Evolutionary conservation across 2,329 filamentous ascomycete genomes (phyloP), one percentile per base, ranked within the genome.

Genomic region (Ramularia collo-cygni): DNA sequence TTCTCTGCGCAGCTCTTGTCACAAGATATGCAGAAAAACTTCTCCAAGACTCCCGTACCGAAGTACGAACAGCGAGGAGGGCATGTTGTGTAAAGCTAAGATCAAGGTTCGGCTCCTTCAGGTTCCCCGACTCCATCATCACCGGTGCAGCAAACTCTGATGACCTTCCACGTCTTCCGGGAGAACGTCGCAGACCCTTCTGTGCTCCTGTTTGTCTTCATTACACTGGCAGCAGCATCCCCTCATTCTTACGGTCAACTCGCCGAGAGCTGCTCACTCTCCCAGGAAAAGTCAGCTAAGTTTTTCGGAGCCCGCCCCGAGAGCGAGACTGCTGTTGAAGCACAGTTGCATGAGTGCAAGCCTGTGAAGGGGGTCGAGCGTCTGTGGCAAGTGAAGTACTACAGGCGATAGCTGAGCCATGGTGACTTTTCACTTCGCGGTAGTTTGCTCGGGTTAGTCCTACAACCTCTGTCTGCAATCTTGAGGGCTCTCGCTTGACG

Each of bases 391-490:
- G 48, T 21, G 7, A 7, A 50, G 9, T 47, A 31, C 47, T 52
- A 52, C 48, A 45, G 43, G 32, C 34, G 37, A 10, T 44, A 50
- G 36, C 15, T 45, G 7, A 26, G 35, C 10, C 37, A 26, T 24
- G 37, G 44, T 13, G 31, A 41, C 8, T 37, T 52, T 12, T 10
- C 16, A 15, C 42, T 52, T 16, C 46, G 48, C 18, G 48, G 47
- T 38, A 46, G 48, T 27, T 43, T 51, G 9, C 38, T 56, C 14
- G 44, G 44, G 28, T 53, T 53, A 31, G 40, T 44, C 2, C 42
- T 57, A n/a, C 54, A 54, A 43, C 48, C 53, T 9, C 51, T 57
- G 28, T 52, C 36, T 27, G 54, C n/a, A n/a, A n/a, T n/a, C n/a
- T n/a, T n/a, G 54, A 18, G 29, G 41, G 5, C 46, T 57, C 9